Conservation (phyloP, 2,329 filamentous ascomycete species). For the Pseudogymnoascus sp. region DNA sequence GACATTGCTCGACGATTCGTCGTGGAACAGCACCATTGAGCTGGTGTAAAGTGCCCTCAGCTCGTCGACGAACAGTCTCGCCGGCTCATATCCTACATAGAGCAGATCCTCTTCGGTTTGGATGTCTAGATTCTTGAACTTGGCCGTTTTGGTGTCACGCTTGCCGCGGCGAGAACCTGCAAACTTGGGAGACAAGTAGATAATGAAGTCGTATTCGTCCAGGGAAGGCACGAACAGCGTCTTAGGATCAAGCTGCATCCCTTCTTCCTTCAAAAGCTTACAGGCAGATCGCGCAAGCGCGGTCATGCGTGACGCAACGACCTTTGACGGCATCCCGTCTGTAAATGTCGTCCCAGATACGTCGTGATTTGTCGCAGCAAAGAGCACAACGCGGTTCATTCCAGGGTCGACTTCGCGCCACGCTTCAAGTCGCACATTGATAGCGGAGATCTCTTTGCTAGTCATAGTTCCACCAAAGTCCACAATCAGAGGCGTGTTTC, state of each 20-base stretch:
- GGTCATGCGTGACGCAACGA: conserved; percentile 77
- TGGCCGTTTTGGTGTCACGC: conserved; percentile 34
- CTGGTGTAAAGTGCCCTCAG: conserved; percentile 58
- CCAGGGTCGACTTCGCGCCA: conserved; percentile 83
- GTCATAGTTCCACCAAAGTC: conserved; percentile 62
- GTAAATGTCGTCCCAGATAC: conserved; percentile 73
- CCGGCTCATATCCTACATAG: conserved; percentile 49
- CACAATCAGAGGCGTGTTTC: conserved; percentile 68
- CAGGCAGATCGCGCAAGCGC: conserved; percentile 69
- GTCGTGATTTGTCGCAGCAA: conserved; percentile 74
- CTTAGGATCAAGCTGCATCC: conserved; percentile 43
- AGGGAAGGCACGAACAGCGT: conserved; percentile 65
- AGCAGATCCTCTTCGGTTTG: conserved; percentile 36
- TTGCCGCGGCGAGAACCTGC: conserved; percentile 31
- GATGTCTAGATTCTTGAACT: conserved; percentile 74
- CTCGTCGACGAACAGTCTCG: conserved; percentile 56
- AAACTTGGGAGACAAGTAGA: conserved; percentile 47
- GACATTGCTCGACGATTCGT: conserved; percentile 45
- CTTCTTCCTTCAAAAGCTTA: conserved; percentile 47
- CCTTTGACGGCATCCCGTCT: conserved; percentile 63
- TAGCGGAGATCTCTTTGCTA: conserved; percentile 48
- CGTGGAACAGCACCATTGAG: conserved; percentile 71
- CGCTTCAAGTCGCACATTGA: conserved; percentile 65
- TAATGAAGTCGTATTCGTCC: conserved; percentile 75
- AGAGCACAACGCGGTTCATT: conserved; percentile 74